Evolutionary conservation across 2,329 filamentous ascomycete genomes (phyloP), one percentile per base, ranked within the genome.

Genomic region (Fusarium chuoi): DNA sequence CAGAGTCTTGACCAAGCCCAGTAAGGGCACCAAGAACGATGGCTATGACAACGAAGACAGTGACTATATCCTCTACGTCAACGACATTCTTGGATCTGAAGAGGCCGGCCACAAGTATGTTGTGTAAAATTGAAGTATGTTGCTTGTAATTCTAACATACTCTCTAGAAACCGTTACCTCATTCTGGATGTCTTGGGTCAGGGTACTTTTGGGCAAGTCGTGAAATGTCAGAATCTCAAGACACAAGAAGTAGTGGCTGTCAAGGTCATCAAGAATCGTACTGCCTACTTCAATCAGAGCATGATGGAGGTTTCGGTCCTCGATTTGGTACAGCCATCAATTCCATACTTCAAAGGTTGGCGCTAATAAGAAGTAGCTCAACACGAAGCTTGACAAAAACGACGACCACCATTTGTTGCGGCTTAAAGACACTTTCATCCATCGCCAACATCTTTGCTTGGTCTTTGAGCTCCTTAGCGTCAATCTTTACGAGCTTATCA

Each of bases 221-320:
- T 99, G 70, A 99, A 99, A 83, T 99, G 96, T 81, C 96, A 99
- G 83, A 99, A 99, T 79, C 84, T 99, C 78, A 98, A 98, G 85
- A 98, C 96, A 2, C 95, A 98, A 82, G 96, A 99, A 84, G 96
- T 99, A 44, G 96, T 99, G 49, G 96, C 96, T 7, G 96, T 99
- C 76, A 99, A 99, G 85, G 96, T 99, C 62, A 96, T 99, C 85
- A 99, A 99, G 85, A 99, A 99, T 83, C 92, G 96, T 79, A 99
- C 96, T 4, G 96, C 96, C 42, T 99, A 99, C 83, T 99, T 99
- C 86, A 99, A 99, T 81, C 96, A 99, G 83, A 98, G 96, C 83
- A 99, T 99, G 96, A 99, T 99, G 96, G 96, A 99, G 82, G 96
- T 99, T 38, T 99, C 96, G 4, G 96, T 99, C 30, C 87, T 99